These are phyloP conservation scores for Stramenopiles sp. DNA, from an alignment of 352 stramenopile species.

Conservation along the genomic window DNA sequence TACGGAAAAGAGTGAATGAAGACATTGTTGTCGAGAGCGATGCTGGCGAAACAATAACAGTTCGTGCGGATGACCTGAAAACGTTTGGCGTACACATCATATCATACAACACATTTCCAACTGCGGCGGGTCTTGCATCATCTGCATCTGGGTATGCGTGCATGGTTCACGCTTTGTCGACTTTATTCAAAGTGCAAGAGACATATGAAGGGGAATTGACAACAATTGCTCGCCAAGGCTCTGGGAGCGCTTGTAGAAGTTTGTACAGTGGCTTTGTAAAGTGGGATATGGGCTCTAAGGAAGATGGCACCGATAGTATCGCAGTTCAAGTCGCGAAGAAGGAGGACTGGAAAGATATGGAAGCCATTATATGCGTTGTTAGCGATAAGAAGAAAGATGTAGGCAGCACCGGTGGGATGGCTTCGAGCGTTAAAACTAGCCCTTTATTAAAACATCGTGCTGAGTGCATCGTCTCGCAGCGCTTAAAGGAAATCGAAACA, in stretches of 20 bases:
- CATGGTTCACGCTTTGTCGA: constrained; percentile 43
- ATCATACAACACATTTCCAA: constrained; percentile 94
- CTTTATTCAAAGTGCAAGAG: constrained; percentile 64
- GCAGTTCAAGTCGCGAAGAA: constrained; percentile 53
- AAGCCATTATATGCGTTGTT: constrained; percentile 85
- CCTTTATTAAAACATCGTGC: constrained; percentile 62
- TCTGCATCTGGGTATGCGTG: constrained; percentile 88
- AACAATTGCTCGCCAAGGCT: constrained; percentile 78
- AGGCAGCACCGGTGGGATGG: constrained; percentile 84
- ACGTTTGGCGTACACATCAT: constrained; percentile 66
- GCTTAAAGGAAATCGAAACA: constrained; percentile 61
- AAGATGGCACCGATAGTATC: constrained; percentile 44
- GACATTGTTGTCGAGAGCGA: constrained; percentile 14
- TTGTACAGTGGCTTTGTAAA: constrained; percentile 88
- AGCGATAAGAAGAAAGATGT: constrained; percentile 88
- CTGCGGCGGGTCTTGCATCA: constrained; percentile 83
- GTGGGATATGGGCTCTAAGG: constrained; percentile 65
- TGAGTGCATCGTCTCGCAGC: constrained; percentile 48
- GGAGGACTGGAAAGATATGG: constrained; percentile 73
- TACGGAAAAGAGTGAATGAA: constrained; percentile 32
- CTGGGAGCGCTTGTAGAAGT: constrained; percentile 77
- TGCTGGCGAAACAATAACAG: constrained; percentile 23
- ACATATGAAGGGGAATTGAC: constrained; percentile 61
- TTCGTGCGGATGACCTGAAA: constrained; percentile 15
- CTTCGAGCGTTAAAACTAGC: constrained; percentile 72